phyloP scores from a whole-genome alignment of 306 rosid genomes.

The Canavalia gladiata region DNA sequence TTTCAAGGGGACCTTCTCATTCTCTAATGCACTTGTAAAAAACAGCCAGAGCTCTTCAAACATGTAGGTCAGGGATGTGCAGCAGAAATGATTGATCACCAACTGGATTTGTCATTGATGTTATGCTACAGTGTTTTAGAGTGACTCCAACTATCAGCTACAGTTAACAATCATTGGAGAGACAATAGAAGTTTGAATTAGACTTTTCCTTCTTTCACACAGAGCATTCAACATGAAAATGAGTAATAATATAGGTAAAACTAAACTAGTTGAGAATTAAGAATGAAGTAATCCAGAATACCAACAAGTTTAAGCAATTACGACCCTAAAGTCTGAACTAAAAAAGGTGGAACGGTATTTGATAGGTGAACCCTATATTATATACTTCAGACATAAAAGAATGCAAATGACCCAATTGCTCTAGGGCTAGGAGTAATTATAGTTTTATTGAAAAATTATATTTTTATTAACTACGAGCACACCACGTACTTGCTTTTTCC shows the following conservation, averaged over 20 bases:
- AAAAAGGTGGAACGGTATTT: conserved; percentile 25
- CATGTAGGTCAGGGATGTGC: not conserved
- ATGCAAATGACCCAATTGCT: conserved; percentile 24
- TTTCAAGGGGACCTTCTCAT: conserved; percentile 8
- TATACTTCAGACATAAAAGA: conserved; percentile 1
- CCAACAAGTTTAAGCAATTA: not conserved
- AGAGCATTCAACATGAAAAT: conserved; percentile 19
- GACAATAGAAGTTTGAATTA: conserved; percentile 16
- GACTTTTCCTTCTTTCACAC: not conserved
- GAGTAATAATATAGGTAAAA: not conserved
- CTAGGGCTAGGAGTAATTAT: conserved; percentile 28
- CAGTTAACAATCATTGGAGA: conserved; percentile 7
- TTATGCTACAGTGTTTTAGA: conserved; percentile 30
- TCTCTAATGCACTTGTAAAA: conserved; percentile 1
- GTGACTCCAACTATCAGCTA: not conserved
- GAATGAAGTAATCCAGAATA: conserved; percentile 23
- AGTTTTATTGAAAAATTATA: not conserved
- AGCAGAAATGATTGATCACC: conserved; percentile 7
- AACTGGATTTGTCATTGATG: not conserved
- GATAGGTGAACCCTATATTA: conserved; percentile 29
- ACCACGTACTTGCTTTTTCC: conserved; percentile 10
- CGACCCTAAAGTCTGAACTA: conserved; percentile 14
- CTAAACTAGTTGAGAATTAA: conserved; percentile 1
- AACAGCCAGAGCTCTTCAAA: not conserved
- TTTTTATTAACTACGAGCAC: not conserved